Evolutionary conservation across 345 rosid genomes (phyloP).

Genomic region (Psidium friedrichsthalianum): DNA sequence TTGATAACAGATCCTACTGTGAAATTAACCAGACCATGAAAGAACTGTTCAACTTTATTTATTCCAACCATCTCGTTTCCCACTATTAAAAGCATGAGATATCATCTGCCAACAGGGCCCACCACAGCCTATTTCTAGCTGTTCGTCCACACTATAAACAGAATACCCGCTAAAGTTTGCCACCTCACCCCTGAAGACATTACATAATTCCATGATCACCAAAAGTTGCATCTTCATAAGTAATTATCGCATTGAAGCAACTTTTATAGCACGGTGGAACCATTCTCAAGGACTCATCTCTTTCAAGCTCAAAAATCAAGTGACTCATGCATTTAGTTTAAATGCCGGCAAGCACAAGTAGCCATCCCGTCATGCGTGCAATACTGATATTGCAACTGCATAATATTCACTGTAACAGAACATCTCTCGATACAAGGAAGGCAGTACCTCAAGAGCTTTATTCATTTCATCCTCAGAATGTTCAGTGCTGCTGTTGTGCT

Average conservation of each 20-base stretch:
- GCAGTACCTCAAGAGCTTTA: conserved; percentile 79
- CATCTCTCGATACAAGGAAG: neutral
- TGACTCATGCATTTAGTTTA: neutral
- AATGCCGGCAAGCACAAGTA: neutral
- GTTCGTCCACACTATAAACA: neutral
- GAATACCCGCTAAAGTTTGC: neutral
- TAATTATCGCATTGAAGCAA: neutral
- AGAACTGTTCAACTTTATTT: neutral
- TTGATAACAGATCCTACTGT: neutral
- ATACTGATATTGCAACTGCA: neutral
- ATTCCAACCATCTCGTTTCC: neutral
- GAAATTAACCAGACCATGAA: neutral
- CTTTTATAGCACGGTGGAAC: neutral
- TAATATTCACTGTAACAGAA: neutral
- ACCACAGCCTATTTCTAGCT: neutral
- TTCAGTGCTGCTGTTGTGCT: conserved; percentile 74
- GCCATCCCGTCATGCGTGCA: neutral
- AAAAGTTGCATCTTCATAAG: neutral
- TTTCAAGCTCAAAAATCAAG: neutral
- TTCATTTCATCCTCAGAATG: conserved; percentile 81
- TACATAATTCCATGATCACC: neutral
- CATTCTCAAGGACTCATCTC: neutral
- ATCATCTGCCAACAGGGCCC: neutral
- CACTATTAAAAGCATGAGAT: neutral
- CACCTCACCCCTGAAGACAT: neutral